Evolutionary conservation across 108 stramenopile genomes (phyloP).

Genomic region (Pseudonitzschia pungens): DNA sequence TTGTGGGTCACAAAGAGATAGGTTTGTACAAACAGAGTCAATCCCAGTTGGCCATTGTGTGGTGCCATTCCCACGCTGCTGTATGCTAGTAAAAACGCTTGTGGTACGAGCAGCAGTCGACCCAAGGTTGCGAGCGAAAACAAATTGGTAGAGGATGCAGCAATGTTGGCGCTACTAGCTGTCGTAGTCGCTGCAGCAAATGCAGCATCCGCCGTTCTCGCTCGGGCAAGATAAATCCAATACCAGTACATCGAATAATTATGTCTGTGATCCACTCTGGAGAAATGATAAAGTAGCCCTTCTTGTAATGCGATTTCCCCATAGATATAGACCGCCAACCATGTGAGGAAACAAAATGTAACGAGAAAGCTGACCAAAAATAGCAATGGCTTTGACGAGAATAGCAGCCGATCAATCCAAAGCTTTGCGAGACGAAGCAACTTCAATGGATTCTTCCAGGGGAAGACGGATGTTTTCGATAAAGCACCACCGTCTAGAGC

Average conservation of each 20-base stretch:
- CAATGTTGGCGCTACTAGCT: neutral
- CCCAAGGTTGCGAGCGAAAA: conserved; percentile 34
- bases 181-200: neutral
- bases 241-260: conserved; percentile 74
- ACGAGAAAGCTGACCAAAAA: conserved; percentile 66
- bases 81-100: conserved; percentile 69
- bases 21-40: conserved; percentile 89
- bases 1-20: conserved; percentile 97
- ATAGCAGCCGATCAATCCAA: conserved; percentile 44
- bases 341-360: conserved; percentile 60
- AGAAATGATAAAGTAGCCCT: conserved; percentile 93
- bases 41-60: conserved; percentile 49
- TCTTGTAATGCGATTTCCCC: conserved; percentile 82
- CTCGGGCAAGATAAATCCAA: conserved; percentile 88
- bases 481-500: neutral
- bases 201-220: conserved; percentile 24
- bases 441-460: conserved; percentile 27
- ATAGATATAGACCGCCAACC: conserved; percentile 55
- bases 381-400: conserved; percentile 33
- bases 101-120: conserved; percentile 72
- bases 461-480: conserved; percentile 13
- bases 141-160: neutral
- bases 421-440: conserved; percentile 33
- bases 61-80: conserved; percentile 74
- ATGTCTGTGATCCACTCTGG: conserved; percentile 89